phyloP scores from a whole-genome alignment of 768 basidiomycete species.

The Tylopilus plumbeoviolaceoides region DNA sequence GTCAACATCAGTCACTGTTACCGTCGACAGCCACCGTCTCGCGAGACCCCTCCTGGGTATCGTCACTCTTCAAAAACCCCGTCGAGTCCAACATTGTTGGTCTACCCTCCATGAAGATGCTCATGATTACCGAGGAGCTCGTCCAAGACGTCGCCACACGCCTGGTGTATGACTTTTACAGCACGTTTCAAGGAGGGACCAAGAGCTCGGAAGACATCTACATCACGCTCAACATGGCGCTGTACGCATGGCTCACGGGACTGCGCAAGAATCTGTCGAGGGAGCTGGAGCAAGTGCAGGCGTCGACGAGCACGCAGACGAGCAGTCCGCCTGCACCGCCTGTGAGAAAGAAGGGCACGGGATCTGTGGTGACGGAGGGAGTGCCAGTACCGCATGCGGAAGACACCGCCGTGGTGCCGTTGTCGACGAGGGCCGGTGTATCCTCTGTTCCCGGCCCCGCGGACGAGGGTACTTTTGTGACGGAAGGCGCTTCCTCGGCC shows the following conservation, averaged over 20 bases:
- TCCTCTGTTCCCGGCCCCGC: background rate
- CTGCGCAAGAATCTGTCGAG: conserved; percentile 70
- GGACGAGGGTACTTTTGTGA: conserved; percentile 8
- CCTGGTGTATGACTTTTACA: conserved; percentile 69
- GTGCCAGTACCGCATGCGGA: conserved; percentile 6
- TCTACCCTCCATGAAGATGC: conserved; percentile 76
- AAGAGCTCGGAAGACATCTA: conserved; percentile 71
- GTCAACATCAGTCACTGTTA: conserved; percentile 52
- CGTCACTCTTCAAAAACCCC: conserved; percentile 54
- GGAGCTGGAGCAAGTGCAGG: conserved; percentile 73
- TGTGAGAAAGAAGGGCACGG: conserved; percentile 35
- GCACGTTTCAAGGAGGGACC: conserved; percentile 56
- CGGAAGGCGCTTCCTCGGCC: background rate
- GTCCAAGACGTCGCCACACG: conserved; percentile 35
- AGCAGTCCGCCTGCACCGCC: conserved; percentile 32
- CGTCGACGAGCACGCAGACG: conserved; percentile 46
- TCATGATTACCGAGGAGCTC: conserved; percentile 70
- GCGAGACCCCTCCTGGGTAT: conserved; percentile 57
- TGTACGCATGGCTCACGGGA: conserved; percentile 79
- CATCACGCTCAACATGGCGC: conserved; percentile 77
- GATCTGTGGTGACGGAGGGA: conserved; percentile 8
- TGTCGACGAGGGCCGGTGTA: background rate
- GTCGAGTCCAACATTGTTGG: conserved; percentile 74
- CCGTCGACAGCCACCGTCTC: conserved; percentile 35
- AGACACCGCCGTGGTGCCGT: background rate